phyloP scores from a whole-genome alignment of 2,329 filamentous ascomycete species.

The Lasiodiplodia citricola region DNA sequence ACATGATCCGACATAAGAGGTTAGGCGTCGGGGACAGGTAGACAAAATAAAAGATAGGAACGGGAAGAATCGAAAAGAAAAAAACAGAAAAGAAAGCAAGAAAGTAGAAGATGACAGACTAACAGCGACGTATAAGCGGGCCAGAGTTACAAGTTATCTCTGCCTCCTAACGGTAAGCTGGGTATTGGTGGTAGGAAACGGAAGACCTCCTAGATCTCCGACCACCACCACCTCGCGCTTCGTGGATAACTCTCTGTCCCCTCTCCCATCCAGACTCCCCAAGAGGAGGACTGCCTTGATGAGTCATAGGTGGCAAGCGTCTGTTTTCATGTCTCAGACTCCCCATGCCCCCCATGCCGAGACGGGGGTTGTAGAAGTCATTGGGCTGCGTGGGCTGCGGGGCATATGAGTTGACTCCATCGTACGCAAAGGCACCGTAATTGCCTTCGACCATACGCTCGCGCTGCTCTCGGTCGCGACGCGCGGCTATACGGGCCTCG shows the following conservation, averaged over 20 bases:
- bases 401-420: neutral
- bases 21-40: too few relatives aligned
- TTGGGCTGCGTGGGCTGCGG: neutral
- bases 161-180: neutral
- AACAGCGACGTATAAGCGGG: neutral
- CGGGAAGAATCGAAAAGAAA: neutral
- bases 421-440: neutral
- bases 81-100: neutral
- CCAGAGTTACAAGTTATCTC: neutral
- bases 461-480: neutral
- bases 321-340: neutral
- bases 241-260: neutral
- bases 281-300: neutral
- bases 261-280: constrained; percentile 9
- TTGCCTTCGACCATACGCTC: constrained; percentile 3
- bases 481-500: neutral
- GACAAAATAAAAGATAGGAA: too few relatives aligned
- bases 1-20: too few relatives aligned
- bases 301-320: neutral
- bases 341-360: neutral
- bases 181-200: neutral
- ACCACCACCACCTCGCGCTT: neutral
- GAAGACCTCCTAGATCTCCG: neutral
- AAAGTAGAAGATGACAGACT: neutral
- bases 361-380: constrained; percentile 5